A percentile compares a stretch with the other conserved stretches of the same genome.
Conservation (phyloP, 306 rosid genomes). For the Acmispon strigosus region DNA sequence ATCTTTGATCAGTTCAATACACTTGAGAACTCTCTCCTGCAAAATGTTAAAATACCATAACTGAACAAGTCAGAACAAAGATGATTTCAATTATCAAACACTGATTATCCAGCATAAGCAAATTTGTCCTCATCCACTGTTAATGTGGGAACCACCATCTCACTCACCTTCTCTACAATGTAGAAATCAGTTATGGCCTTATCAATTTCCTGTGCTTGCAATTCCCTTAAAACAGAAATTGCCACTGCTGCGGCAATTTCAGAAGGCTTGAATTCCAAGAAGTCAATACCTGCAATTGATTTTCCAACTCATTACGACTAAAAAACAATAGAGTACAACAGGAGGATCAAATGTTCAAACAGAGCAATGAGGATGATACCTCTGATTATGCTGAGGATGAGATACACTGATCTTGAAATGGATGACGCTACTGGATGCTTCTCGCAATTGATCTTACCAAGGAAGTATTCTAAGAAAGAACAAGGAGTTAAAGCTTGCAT, state of each 20-base stretch:
- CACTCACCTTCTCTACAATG: conserved; percentile 72
- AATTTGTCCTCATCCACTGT: conserved; percentile 1
- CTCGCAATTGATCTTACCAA: conserved; percentile 38
- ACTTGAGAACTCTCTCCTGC: conserved; percentile 84
- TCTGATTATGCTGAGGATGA: conserved; percentile 54
- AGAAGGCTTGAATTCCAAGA: conserved; percentile 88
- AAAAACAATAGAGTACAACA: conserved; percentile 17
- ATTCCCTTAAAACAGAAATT: conserved; percentile 46
- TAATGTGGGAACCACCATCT: conserved; percentile 21
- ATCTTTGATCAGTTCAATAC: conserved; percentile 63
- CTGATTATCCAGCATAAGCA: conserved; percentile 1
- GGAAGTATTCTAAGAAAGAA: conserved; percentile 77
- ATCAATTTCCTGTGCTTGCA: conserved; percentile 42
- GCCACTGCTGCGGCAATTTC: conserved; percentile 92
- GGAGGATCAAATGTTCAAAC: conserved; percentile 15
- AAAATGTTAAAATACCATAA: conserved; percentile 21
- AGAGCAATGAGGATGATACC: conserved; percentile 41
- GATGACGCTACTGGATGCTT: conserved; percentile 19
- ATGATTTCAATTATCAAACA: conserved; percentile 1
- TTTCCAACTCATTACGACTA: conserved; percentile 40
- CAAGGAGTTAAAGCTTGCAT: conserved; percentile 72
- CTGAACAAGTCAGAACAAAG: not conserved
- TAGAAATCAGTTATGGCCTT: conserved; percentile 42
- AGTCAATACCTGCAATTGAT: conserved; percentile 79
- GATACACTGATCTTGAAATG: conserved; percentile 49